phyloP scores from a whole-genome alignment of 192 early-diverging fungal genomes.

The Podila horticola region DNA sequence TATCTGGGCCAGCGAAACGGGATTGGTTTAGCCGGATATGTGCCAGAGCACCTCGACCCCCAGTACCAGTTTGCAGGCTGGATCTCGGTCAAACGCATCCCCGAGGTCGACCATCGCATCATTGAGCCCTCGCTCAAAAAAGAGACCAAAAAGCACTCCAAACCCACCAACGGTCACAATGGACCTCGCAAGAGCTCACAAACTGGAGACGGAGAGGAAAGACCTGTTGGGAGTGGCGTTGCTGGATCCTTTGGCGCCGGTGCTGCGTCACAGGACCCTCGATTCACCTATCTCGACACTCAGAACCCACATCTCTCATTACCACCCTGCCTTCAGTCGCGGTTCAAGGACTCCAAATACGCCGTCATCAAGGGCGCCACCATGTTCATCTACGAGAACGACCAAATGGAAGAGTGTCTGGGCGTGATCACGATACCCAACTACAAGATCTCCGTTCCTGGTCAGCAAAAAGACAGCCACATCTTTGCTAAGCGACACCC shows the following conservation, averaged over 20 bases:
- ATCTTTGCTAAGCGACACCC: slow-evolving; percentile 68
- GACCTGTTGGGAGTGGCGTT: slow-evolving; percentile 15
- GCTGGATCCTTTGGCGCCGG: slow-evolving; percentile 22
- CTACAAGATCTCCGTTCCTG: slow-evolving; percentile 69
- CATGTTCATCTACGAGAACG: slow-evolving; percentile 87
- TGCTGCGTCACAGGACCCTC: slow-evolving; percentile 22
- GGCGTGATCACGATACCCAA: slow-evolving; percentile 79
- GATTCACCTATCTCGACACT: slow-evolving; percentile 42
- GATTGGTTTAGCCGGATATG: slow-evolving; percentile 15
- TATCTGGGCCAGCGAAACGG: slow-evolving; percentile 24
- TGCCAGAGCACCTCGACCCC: slow-evolving; percentile 43
- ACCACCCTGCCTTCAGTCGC: slow-evolving; percentile 32
- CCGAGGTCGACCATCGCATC: slow-evolving; percentile 47
- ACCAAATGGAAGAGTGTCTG: slow-evolving; percentile 79
- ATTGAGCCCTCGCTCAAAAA: slow-evolving; percentile 45
- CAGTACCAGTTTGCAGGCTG: slow-evolving; percentile 49
- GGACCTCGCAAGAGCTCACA: not conserved
- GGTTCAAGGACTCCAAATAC: slow-evolving; percentile 68
- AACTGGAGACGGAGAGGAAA: slow-evolving; percentile 12
- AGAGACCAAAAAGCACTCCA: slow-evolving; percentile 16
- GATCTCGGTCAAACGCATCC: slow-evolving; percentile 46
- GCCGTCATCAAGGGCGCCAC: slow-evolving; percentile 81
- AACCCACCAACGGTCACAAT: slow-evolving; percentile 3
- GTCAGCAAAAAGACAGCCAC: slow-evolving; percentile 67
- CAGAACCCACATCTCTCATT: slow-evolving; percentile 36